Conservation (phyloP, 208 protist species). For the Leptomonas pyrrhocoris region DNA sequence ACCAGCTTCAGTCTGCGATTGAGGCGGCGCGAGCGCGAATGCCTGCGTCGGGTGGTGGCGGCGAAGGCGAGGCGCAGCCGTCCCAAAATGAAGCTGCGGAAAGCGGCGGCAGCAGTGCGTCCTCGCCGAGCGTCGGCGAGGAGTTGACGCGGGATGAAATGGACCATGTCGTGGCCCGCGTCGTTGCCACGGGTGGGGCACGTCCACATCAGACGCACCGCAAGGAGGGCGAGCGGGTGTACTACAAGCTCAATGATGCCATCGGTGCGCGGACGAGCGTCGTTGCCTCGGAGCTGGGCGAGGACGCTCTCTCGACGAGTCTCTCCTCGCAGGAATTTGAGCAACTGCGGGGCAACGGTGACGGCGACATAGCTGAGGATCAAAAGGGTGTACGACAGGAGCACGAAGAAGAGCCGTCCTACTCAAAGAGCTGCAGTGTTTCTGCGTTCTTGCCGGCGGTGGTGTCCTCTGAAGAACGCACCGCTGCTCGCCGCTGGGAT, state of each 20-base stretch:
- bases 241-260: conserved; percentile 43
- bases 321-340: conserved; percentile 18
- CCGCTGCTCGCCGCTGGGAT: no score
- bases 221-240: conserved; percentile 16
- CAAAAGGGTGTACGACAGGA: neutral
- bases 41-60: neutral
- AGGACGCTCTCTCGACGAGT: conserved; percentile 15
- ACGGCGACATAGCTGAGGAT: neutral
- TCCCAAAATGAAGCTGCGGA: neutral
- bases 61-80: neutral
- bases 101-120: conserved; percentile 38
- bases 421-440: neutral
- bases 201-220: conserved; percentile 12
- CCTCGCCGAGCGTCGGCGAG: conserved; percentile 34
- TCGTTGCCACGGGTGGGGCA: conserved; percentile 23
- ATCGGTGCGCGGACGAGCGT: conserved; percentile 30
- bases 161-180: conserved; percentile 30
- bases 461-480: no score
- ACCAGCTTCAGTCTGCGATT: conserved; percentile 25
- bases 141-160: conserved; percentile 27
- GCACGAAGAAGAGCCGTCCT: neutral
- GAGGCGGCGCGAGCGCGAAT: conserved; percentile 1
- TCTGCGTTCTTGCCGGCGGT: no score
- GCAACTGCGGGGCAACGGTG: neutral
- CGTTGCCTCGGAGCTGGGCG: neutral